These are phyloP conservation scores for Azolla pinnata DNA, from an alignment of 75 land plant genomes.

Conservation along the genomic window DNA sequence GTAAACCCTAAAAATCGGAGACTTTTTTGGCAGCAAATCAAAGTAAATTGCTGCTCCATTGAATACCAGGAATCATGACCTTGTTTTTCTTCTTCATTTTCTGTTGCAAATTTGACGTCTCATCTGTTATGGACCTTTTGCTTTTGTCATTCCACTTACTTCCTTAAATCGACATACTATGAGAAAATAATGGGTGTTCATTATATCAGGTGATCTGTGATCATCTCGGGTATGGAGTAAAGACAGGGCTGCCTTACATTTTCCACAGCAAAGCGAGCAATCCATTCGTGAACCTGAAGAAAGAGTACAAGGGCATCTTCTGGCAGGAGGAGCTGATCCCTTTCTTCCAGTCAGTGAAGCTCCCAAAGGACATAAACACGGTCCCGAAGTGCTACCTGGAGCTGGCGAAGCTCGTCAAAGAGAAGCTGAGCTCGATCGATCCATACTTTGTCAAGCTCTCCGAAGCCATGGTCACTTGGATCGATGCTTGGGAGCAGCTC, in stretches of 20 bases:
- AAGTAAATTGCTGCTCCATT: no score
- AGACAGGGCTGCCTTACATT: conserved; percentile 42
- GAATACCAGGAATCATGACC: no score
- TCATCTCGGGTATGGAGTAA: conserved; percentile 33
- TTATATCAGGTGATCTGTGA: conserved; percentile 30
- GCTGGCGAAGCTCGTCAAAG: conserved; percentile 30
- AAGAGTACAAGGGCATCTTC: conserved; percentile 35
- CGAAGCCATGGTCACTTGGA: conserved; percentile 42
- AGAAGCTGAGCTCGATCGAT: conserved; percentile 27
- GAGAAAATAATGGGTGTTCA: neutral
- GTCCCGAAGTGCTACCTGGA: conserved; percentile 28
- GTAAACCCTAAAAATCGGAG: no score
- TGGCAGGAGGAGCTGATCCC: conserved; percentile 31
- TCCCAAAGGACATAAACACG: conserved; percentile 15
- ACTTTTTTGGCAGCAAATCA: no score
- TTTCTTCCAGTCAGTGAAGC: conserved; percentile 18
- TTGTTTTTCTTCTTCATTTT: no score
- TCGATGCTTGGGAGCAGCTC: conserved; percentile 36
- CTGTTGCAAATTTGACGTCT: no score
- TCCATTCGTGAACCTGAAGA: conserved; percentile 37
- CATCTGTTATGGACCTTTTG: neutral
- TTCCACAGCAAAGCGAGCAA: conserved; percentile 36
- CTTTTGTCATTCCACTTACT: neutral
- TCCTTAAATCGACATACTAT: no score
- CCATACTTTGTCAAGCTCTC: conserved; percentile 30